phyloP scores from a whole-genome alignment of 2,329 filamentous ascomycete genomes.

The Microcera coccophila region DNA sequence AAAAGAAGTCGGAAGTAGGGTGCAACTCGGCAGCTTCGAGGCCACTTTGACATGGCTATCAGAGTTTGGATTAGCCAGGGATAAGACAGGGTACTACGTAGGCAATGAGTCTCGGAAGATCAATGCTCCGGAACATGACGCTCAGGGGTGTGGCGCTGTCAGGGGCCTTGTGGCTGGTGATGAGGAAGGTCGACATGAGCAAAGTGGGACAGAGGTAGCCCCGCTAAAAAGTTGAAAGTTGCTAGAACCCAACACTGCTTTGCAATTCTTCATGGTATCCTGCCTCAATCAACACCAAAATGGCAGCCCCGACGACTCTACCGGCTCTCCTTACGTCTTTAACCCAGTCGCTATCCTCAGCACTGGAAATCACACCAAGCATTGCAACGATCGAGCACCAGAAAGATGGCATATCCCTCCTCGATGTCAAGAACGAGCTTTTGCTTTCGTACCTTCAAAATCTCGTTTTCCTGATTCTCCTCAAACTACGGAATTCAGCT shows the following conservation, averaged over 20 bases:
- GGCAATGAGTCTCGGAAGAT: constrained; percentile 17
- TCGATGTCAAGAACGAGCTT: constrained; percentile 96
- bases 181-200: not conserved
- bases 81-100: no score
- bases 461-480: constrained; percentile 78
- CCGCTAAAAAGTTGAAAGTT: constrained; percentile 33
- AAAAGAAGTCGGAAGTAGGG: constrained; percentile 15
- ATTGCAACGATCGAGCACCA: constrained; percentile 64
- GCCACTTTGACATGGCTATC: constrained; percentile 14
- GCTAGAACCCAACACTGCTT: constrained; percentile 19
- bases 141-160: not conserved
- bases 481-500: constrained; percentile 66
- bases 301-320: constrained; percentile 50
- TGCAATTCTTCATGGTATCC: constrained; percentile 3
- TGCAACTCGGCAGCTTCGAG: constrained; percentile 23
- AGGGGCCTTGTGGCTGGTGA: not conserved
- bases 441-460: constrained; percentile 94
- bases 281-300: constrained; percentile 16
- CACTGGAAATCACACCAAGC: constrained; percentile 64
- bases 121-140: constrained; percentile 6
- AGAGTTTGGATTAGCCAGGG: constrained; percentile 24
- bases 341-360: constrained; percentile 56
- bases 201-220: constrained; percentile 4
- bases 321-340: constrained; percentile 51
- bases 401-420: constrained; percentile 83